phyloP scores from a whole-genome alignment of 2,329 filamentous ascomycete genomes.

The Penicillium sp. region DNA sequence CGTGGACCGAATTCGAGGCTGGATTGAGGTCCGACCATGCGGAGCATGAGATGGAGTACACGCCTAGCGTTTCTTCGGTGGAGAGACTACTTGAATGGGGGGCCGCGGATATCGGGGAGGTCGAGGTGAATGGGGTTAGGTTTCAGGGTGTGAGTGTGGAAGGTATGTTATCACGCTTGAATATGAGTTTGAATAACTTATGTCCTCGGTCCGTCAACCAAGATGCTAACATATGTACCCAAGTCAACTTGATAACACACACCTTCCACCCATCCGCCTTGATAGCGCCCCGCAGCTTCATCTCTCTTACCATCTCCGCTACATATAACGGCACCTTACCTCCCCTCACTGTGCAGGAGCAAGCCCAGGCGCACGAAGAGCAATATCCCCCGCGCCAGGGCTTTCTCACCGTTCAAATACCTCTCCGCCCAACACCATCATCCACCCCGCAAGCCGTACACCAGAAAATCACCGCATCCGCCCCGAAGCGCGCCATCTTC shows the following conservation, averaged over 20 bases:
- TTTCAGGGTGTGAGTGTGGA: conserved; percentile 29
- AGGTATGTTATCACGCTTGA: conserved; percentile 20
- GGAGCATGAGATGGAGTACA: conserved; percentile 46
- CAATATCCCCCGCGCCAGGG: conserved; percentile 11
- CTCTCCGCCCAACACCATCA: conserved; percentile 21
- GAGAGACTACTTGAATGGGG: conserved; percentile 35
- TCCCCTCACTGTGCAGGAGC: conserved; percentile 8
- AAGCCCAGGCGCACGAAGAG: conserved; percentile 17
- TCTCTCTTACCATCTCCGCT: conserved; percentile 36
- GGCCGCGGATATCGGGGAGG: conserved; percentile 13
- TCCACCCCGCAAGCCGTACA: conserved; percentile 23
- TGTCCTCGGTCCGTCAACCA: too few species aligned
- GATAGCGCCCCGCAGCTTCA: conserved; percentile 38
- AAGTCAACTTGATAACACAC: conserved; percentile 41
- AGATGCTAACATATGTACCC: background rate
- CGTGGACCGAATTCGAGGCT: conserved; percentile 41
- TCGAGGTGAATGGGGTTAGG: conserved; percentile 10
- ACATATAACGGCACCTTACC: conserved; percentile 25
- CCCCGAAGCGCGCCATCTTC: conserved; percentile 32
- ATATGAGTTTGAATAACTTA: too few species aligned
- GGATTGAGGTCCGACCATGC: conserved; percentile 43
- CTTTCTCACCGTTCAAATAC: conserved; percentile 40
- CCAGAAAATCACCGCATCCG: conserved; percentile 24
- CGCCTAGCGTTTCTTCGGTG: conserved; percentile 37
- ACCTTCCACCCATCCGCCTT: conserved; percentile 36